phyloP scores from a whole-genome alignment of 2,329 filamentous ascomycete species.

The Zymoseptoria brevis region DNA sequence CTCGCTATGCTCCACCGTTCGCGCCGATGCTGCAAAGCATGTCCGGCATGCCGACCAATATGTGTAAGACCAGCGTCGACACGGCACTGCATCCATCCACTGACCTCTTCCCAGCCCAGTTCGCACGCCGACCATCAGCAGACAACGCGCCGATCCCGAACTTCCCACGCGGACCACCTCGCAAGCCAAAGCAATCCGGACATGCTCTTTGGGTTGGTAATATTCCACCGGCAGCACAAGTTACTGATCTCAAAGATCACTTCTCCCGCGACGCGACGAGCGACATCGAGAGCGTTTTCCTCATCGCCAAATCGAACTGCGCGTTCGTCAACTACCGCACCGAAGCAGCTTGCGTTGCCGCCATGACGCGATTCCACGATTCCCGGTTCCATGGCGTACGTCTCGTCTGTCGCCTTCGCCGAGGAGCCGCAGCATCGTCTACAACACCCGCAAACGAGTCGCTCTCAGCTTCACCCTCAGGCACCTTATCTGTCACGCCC shows the following conservation, averaged over 20 bases:
- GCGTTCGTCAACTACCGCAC: slow-evolving; percentile 93
- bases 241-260: slow-evolving; percentile 81
- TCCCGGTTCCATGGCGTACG: slow-evolving; percentile 80
- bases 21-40: slow-evolving; percentile 11
- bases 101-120: slow-evolving; percentile 15
- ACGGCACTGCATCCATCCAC: neutral
- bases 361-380: slow-evolving; percentile 80
- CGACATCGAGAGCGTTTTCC: slow-evolving; percentile 78
- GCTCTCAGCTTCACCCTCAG: neutral
- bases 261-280: slow-evolving; percentile 70
- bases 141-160: slow-evolving; percentile 25
- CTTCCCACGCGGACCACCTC: slow-evolving; percentile 52
- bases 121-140: slow-evolving; percentile 14
- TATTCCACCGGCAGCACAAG: slow-evolving; percentile 70
- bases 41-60: slow-evolving; percentile 4
- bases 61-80: slow-evolving; percentile 7
- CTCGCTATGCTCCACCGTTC: slow-evolving; percentile 15
- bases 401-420: slow-evolving; percentile 73
- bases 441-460: slow-evolving; percentile 8
- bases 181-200: slow-evolving; percentile 63
- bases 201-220: slow-evolving; percentile 97
- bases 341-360: slow-evolving; percentile 64
- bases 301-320: slow-evolving; percentile 96
- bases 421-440: slow-evolving; percentile 27
- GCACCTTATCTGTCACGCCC: neutral